Base-by-base conservation (phyloP, 176 grass and related monocot genomes). In the Avena atlantica region DNA sequence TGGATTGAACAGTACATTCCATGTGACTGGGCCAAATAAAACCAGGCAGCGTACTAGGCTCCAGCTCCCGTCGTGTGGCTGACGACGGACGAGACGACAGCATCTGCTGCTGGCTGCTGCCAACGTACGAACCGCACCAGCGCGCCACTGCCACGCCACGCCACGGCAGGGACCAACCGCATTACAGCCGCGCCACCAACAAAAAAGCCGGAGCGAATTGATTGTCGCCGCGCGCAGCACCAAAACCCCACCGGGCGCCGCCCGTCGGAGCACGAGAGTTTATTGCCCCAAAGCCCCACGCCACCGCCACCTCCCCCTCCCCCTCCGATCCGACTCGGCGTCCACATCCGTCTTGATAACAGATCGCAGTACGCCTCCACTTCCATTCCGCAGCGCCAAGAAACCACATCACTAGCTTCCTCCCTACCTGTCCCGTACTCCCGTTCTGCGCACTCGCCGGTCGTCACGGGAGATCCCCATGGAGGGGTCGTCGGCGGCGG, bases 191-290 rank as follows among this genome's bases (percentile, higher is more conserved):
- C 8, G 9, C 15, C 52, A 36, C 17, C 75, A 58, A 58, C 64
- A 62, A 79, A 62, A 79, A 79, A 55, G 42, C 42, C 17, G 42
- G 44, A 48, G 20, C 2, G 77, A n/a, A 79, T 79, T 79, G 0
- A 79, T 86, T 78, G 64, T 34, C 64, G 64, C 64, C 64, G 64
- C 64, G 37, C 17, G 19, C 7, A n/a, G 20, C 57, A 61, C 20
- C 1, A 61, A 58, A 21, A 40, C 67, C 83, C 85, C 66, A 80
- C 55, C 60, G 60, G 29, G 2, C 60, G 60, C 27, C 20, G 58
- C 2, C n/a, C 37, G 37, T 40, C 37, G 37, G 37, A 40, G n/a
- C n/a, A n/a, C n/a, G 37, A 23, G 85, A 60, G 40, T 21, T 81
- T 63, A 81, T 60, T 8, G 55, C 20, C 36, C 36, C 8, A 8